These are phyloP conservation scores for Schizonepeta tenuifolia DNA, from an alignment of 257 asterid species.

Conservation along the genomic window DNA sequence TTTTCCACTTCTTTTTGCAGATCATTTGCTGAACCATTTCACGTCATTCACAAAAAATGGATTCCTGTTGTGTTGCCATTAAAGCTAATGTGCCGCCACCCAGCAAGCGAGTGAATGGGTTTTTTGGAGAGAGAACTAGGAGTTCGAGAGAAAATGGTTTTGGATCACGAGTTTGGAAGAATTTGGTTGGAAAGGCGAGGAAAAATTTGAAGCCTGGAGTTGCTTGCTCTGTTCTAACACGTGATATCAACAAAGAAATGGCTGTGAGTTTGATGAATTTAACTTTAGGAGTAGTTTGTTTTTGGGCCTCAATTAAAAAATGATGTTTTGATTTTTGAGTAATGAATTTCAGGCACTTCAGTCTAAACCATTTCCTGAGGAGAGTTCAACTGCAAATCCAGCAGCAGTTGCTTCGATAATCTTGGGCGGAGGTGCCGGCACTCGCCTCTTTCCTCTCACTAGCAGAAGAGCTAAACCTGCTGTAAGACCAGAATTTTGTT, in stretches of 20 bases:
- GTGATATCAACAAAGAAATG: conserved; percentile 68
- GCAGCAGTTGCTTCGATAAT: conserved; percentile 77
- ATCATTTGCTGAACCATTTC: conserved; percentile 22
- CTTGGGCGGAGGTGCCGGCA: conserved; percentile 96
- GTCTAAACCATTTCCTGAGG: conserved; percentile 44
- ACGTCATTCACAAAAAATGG: conserved; percentile 49
- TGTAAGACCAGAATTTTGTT: conserved; percentile 48
- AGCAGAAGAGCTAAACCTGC: conserved; percentile 94
- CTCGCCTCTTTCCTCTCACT: conserved; percentile 97
- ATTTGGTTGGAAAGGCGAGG: conserved; percentile 32
- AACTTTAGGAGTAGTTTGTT: background rate
- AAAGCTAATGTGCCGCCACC: conserved; percentile 45
- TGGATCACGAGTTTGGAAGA: conserved; percentile 39
- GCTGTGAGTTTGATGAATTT: conserved; percentile 40
- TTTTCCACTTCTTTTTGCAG: conserved; percentile 8
- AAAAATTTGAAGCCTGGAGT: conserved; percentile 56
- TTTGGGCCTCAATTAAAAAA: background rate
- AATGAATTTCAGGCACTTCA: conserved; percentile 60
- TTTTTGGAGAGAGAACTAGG: conserved; percentile 54
- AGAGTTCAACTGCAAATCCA: conserved; percentile 65
- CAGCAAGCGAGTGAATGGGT: conserved; percentile 33
- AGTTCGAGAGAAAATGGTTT: conserved; percentile 39
- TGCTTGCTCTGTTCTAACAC: conserved; percentile 65
- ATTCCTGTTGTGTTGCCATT: conserved; percentile 55
- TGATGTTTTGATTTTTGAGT: conserved; percentile 19